Conservation (phyloP, 371 early-diverging fungal species). For the Nematocida major region DNA sequence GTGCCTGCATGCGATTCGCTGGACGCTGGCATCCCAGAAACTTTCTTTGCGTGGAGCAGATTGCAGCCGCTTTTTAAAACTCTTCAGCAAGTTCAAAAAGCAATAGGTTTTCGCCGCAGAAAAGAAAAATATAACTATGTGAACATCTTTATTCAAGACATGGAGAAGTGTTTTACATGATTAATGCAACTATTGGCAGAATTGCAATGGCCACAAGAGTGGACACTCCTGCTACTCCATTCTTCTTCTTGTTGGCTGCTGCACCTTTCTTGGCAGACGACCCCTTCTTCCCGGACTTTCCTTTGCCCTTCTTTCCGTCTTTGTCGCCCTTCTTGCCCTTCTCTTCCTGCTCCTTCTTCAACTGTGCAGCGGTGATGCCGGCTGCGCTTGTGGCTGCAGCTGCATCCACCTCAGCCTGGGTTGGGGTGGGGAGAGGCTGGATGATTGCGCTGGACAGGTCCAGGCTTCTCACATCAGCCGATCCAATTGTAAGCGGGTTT, state of each 20-base stretch:
- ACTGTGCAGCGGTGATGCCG: constrained; percentile 26
- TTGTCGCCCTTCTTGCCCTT: background rate
- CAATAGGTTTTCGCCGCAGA: background rate
- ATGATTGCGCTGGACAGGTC: background rate
- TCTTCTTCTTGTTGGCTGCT: constrained; percentile 35
- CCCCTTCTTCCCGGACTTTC: constrained; percentile 7
- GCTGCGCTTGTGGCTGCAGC: background rate
- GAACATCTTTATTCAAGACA: constrained; percentile 25
- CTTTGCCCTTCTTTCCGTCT: constrained; percentile 16
- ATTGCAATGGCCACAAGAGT: constrained; percentile 22
- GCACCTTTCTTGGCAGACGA: background rate
- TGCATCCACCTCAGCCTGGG: background rate
- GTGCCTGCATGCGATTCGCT: no score
- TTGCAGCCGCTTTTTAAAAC: no score
- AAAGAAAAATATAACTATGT: background rate
- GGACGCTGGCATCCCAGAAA: no score
- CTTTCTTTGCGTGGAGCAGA: no score
- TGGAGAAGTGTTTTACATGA: constrained; percentile 23
- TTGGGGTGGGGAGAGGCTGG: background rate
- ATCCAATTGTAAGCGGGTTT: background rate
- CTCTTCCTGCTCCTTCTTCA: constrained; percentile 50
- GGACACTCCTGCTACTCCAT: constrained; percentile 47
- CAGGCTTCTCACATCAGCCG: background rate
- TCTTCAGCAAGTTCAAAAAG: background rate
- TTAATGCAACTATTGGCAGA: constrained; percentile 46